Conservation (phyloP, 129 eudicot genomes). For the Artemisia tridentata region DNA sequence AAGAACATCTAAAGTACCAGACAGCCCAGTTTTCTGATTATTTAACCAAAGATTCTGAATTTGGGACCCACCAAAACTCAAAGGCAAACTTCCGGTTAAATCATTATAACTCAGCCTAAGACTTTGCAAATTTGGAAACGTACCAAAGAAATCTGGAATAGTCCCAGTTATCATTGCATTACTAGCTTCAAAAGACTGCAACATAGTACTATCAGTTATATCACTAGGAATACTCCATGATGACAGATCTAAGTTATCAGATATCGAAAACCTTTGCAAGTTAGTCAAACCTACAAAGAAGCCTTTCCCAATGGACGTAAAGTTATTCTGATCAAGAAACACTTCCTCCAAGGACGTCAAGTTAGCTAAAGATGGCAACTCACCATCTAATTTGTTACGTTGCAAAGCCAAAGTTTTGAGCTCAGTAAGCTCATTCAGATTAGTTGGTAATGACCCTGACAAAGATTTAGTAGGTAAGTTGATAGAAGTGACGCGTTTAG, state of each 20-base stretch:
- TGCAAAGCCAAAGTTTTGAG: conserved; percentile 47
- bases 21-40: conserved; percentile 37
- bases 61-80: conserved; percentile 39
- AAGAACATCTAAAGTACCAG: conserved; percentile 50
- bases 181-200: conserved; percentile 41
- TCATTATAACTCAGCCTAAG: conserved; percentile 52
- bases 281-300: conserved; percentile 44
- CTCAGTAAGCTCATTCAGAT: conserved; percentile 40
- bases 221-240: conserved; percentile 51
- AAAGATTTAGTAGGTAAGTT: conserved; percentile 42
- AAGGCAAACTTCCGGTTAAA: conserved; percentile 49
- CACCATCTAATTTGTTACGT: conserved; percentile 46
- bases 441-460: conserved; percentile 47
- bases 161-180: conserved; percentile 33
- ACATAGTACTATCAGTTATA: conserved; percentile 34
- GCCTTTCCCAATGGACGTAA: conserved; percentile 42
- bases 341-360: conserved; percentile 34
- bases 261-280: conserved; percentile 37
- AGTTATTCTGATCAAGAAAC: conserved; percentile 37
- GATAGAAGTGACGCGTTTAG: conserved; percentile 43
- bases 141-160: conserved; percentile 55
- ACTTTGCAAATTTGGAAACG: conserved; percentile 39
- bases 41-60: conserved; percentile 60
- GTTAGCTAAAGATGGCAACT: conserved; percentile 54
- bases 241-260: conserved; percentile 39